A percentile compares a stretch with the other conserved stretches of the same genome.
phyloP scores from a whole-genome alignment of 2,329 filamentous ascomycete species.

The Aspergillus intermedius region DNA sequence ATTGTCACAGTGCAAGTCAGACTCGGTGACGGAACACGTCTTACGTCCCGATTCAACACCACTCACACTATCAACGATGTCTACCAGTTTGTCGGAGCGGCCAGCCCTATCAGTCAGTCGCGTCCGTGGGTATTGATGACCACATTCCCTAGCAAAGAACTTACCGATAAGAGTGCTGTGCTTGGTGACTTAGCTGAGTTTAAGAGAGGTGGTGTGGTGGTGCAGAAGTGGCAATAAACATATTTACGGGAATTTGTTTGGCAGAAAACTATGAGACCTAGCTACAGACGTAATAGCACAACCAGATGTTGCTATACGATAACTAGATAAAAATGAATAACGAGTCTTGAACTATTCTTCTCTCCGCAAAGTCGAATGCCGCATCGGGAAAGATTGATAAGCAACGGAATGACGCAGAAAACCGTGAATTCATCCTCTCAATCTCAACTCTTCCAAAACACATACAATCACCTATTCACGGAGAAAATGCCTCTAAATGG shows the following conservation, averaged over 20 bases:
- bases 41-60: conserved; percentile 59
- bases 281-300: not conserved
- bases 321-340: conserved; percentile 1
- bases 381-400: conserved; percentile 14
- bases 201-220: conserved; percentile 45
- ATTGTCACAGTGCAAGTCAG: conserved; percentile 56
- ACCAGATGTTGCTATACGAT: conserved; percentile 1
- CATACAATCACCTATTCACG: not conserved
- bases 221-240: conserved; percentile 43
- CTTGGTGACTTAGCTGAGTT: conserved; percentile 45
- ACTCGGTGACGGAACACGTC: conserved; percentile 56
- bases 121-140: conserved; percentile 58
- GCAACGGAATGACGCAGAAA: conserved; percentile 22
- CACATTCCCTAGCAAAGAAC: conserved; percentile 58
- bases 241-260: not conserved
- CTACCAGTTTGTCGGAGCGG: conserved; percentile 53
- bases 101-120: conserved; percentile 44
- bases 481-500: conserved; percentile 35
- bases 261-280: not conserved
- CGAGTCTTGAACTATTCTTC: not conserved
- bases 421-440: not conserved
- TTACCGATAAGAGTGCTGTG: conserved; percentile 47
- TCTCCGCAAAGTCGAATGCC: too few species aligned
- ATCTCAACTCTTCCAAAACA: not conserved
- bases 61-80: conserved; percentile 60